A percentile compares a stretch with the other conserved stretches of the same genome.
phyloP scores from a whole-genome alignment of 306 rosid genomes.

The Corylus avellana region DNA sequence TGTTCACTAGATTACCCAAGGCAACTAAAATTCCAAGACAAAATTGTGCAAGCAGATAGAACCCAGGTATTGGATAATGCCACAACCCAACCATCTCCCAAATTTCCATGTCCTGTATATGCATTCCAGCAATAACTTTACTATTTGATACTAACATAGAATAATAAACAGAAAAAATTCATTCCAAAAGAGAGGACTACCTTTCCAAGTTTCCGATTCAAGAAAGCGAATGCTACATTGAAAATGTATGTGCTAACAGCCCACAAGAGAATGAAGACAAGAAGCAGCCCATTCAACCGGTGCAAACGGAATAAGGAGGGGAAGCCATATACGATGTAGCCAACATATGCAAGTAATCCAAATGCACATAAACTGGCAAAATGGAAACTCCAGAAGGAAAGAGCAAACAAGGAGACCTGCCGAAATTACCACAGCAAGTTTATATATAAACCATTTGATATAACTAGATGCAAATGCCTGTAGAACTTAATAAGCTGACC shows the following conservation, averaged over 20 bases:
- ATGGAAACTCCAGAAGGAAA: constrained; percentile 96
- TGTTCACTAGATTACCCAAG: constrained; percentile 95
- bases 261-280: constrained; percentile 99
- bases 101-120: constrained; percentile 82
- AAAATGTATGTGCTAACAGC: constrained; percentile 97
- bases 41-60: constrained; percentile 94
- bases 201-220: constrained; percentile 84
- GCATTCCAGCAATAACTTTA: constrained; percentile 32
- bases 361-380: constrained; percentile 97
- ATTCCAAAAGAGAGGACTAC: constrained; percentile 45
- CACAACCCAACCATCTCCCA: constrained; percentile 99
- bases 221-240: constrained; percentile 84
- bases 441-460: constrained; percentile 26
- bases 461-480: constrained; percentile 24
- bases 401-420: constrained; percentile 91
- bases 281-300: constrained; percentile 93
- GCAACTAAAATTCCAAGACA: constrained; percentile 96
- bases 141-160: constrained; percentile 12
- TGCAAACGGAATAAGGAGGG: constrained; percentile 90
- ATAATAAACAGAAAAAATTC: constrained; percentile 19
- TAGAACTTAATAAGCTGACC: constrained; percentile 20
- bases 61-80: constrained; percentile 96
- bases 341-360: constrained; percentile 93
- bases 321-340: constrained; percentile 77
- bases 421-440: constrained; percentile 28